Conservation (phyloP, 2,329 filamentous ascomycete species). For the Herpotrichia juniperi region DNA sequence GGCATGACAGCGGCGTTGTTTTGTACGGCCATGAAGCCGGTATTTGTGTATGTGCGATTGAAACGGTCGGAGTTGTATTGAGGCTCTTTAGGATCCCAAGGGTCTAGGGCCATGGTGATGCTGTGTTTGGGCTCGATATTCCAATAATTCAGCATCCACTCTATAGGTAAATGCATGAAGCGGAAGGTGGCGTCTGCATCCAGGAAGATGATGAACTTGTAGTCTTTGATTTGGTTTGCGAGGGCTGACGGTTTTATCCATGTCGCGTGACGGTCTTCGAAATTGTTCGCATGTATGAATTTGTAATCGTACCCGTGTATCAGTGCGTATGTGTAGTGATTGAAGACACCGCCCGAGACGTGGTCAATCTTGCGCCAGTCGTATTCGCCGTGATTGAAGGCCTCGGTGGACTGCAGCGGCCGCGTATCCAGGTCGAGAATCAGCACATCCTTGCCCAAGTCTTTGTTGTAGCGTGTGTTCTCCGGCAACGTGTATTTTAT, state of each 20-base stretch:
- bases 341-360: conserved; percentile 44
- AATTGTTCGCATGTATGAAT: conserved; percentile 50
- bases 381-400: conserved; percentile 37
- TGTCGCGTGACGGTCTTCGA: conserved; percentile 50
- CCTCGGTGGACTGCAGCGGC: conserved; percentile 36
- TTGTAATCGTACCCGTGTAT: conserved; percentile 60
- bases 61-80: conserved; percentile 50
- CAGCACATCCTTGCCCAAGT: conserved; percentile 40
- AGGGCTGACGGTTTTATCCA: conserved; percentile 55
- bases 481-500: conserved; percentile 34
- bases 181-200: conserved; percentile 56
- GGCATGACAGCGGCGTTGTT: conserved; percentile 56
- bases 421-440: conserved; percentile 46
- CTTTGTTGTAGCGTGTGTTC: conserved; percentile 39
- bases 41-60: conserved; percentile 55
- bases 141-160: conserved; percentile 60
- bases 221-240: conserved; percentile 43
- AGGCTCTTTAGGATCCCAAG: conserved; percentile 39
- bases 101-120: conserved; percentile 55
- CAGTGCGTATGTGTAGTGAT: conserved; percentile 47
- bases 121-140: conserved; percentile 50
- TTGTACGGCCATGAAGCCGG: conserved; percentile 61
- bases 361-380: conserved; percentile 46
- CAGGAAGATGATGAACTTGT: conserved; percentile 56
- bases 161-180: conserved; percentile 54